Conservation (phyloP, 208 protist genomes). For the Wallacemonas rigidus region DNA sequence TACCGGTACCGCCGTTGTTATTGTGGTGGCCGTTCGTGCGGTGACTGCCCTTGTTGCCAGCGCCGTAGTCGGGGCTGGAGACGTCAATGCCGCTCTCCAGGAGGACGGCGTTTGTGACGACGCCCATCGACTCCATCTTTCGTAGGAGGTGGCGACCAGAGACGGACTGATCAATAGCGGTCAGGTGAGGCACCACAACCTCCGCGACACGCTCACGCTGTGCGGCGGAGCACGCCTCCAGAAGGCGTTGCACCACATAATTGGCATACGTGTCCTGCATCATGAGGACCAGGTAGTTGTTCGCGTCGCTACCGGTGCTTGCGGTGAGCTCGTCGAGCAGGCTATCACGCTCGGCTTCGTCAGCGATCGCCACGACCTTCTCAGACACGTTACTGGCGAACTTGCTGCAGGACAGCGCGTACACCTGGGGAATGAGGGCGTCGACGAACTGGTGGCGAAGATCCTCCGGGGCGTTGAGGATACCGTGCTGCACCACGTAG, state of each 20-base stretch:
- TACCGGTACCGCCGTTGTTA: slow-evolving; percentile 21
- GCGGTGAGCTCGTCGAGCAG: slow-evolving; percentile 76
- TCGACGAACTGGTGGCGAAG: slow-evolving; percentile 81
- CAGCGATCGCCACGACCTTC: slow-evolving; percentile 90
- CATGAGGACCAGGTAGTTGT: slow-evolving; percentile 89
- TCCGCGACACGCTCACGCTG: slow-evolving; percentile 65
- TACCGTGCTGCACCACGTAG: slow-evolving; percentile 98
- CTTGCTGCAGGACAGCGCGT: slow-evolving; percentile 94
- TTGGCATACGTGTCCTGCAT: slow-evolving; percentile 97
- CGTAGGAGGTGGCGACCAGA: slow-evolving; percentile 79
- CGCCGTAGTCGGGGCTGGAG: slow-evolving; percentile 40
- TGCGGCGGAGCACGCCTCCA: slow-evolving; percentile 66
- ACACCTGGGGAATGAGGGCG: slow-evolving; percentile 70
- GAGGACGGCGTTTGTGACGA: slow-evolving; percentile 40
- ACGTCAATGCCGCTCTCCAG: slow-evolving; percentile 36
- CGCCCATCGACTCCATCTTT: slow-evolving; percentile 69
- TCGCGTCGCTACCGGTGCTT: slow-evolving; percentile 35
- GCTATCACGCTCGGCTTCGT: slow-evolving; percentile 66
- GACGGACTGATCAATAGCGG: slow-evolving; percentile 52
- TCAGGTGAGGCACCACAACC: slow-evolving; percentile 49
- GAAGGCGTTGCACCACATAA: slow-evolving; percentile 97
- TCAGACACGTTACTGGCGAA: slow-evolving; percentile 99
- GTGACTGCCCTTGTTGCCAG: slow-evolving; percentile 23
- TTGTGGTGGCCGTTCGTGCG: slow-evolving; percentile 20
- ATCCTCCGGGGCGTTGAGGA: slow-evolving; percentile 90